Evolutionary conservation across 106 monocot species (phyloP).

Genomic region (Platanthera guangdongensis): DNA sequence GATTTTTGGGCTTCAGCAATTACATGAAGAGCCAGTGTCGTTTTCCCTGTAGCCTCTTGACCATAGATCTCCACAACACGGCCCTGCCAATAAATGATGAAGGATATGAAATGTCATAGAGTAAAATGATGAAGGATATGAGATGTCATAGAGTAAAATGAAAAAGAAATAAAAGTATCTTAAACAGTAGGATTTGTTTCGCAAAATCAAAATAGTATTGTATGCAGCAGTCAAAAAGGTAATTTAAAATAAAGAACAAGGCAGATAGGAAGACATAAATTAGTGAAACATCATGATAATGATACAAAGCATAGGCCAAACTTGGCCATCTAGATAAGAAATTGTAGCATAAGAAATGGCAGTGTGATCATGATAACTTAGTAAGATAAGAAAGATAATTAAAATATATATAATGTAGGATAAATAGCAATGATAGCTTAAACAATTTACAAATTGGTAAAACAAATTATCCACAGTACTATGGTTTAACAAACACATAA

Average conservation of each 20-base stretch:
- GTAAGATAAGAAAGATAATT: not conserved
- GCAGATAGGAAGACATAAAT: not conserved
- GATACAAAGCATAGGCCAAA: not conserved
- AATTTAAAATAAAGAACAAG: not conserved
- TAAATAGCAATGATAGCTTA: too few species aligned
- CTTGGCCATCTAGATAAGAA: not conserved
- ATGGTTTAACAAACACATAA: not conserved
- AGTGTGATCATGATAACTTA: not conserved
- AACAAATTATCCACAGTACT: not conserved
- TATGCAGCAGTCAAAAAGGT: not conserved
- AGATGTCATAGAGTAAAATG: not conserved
- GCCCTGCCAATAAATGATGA: slow-evolving; percentile 30
- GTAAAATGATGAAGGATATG: not conserved
- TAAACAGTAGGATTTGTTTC: not conserved
- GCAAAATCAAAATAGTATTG: not conserved
- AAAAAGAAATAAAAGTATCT: not conserved
- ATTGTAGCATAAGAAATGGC: not conserved
- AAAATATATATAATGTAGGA: not conserved
- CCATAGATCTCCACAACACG: slow-evolving; percentile 98
- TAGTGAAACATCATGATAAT: not conserved
- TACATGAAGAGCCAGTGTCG: slow-evolving; percentile 95
- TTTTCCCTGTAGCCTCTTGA: slow-evolving; percentile 97
- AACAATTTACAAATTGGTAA: not conserved
- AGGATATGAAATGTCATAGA: not conserved
- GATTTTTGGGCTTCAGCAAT: slow-evolving; percentile 91